Base-by-base conservation (phyloP, 2,329 filamentous ascomycete species). In the Myriosclerotinia curreyana region DNA sequence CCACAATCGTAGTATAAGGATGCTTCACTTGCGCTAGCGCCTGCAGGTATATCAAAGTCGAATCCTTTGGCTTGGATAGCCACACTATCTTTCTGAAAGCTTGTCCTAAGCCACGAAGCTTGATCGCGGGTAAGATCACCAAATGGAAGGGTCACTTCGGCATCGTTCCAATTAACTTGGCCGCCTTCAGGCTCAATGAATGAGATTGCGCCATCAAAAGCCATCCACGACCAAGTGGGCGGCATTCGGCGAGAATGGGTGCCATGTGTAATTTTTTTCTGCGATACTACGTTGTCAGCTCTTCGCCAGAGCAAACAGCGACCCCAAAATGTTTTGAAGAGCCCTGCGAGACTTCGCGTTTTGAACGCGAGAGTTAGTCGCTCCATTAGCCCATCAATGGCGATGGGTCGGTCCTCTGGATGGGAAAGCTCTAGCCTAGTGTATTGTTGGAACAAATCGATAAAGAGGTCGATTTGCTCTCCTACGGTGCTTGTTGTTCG, bases 141-240 rank as follows among this genome's bases (percentile, higher is more conserved):
- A 34, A 61, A 44, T 44, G 38, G 49, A 14, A 61, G 14, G 8
- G 25, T 46, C 38, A 61, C 36, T 28, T 15, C 59, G 14, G 22
- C 3, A 31, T 17, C 5, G 38, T 61, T 44, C 49, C 59, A 61
- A 22, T 34, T 14, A 25, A 53, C 59, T 5, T 53, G 34, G 12
- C 17, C 48, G 14, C 49, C 49, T 6, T n/a, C 25, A 53, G 38
- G 59, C 25, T 58, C 31, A 11, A 63, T 48, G 44, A 58, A 63
- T 5, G 51, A 31, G 48, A 64, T 60, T 44, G 31, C 36, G 11
- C 54, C 62, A 17, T 59, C 34, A 31, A 49, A 64, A 49, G 62
- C 53, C 62, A 64, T 60, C 62, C 62, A 64, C 20, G 62, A 60
- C 54, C 54, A 64, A 17, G 54, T 49, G 6, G 54, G 54, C 22